Evolutionary conservation across 2,329 filamentous ascomycete species (phyloP).

Genomic region (Penicillium janthinellum): DNA sequence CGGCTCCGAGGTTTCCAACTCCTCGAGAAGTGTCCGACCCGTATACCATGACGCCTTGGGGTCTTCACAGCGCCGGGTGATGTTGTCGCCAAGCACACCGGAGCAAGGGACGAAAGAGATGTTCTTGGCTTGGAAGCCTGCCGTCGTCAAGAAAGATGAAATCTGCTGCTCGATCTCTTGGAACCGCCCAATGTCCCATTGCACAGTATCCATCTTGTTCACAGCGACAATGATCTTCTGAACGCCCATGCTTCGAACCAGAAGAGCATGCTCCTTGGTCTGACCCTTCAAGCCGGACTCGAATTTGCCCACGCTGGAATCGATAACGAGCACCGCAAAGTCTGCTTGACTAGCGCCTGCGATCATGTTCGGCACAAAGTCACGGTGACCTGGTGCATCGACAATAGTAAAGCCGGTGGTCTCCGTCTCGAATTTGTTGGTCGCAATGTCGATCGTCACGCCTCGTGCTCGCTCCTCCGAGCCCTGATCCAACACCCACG

Average conservation of each 20-base stretch:
- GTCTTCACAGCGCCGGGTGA: conserved; percentile 56
- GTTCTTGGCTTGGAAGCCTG: conserved; percentile 80
- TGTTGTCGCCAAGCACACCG: conserved; percentile 85
- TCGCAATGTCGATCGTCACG: conserved; percentile 95
- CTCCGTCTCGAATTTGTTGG: conserved; percentile 89
- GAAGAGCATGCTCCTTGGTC: conserved; percentile 87
- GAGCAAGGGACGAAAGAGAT: conserved; percentile 88
- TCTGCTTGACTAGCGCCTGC: conserved; percentile 94
- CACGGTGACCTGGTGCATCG: conserved; percentile 89
- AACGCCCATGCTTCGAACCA: conserved; percentile 88
- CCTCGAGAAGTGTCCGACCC: conserved; percentile 76
- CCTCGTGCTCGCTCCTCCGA: conserved; percentile 85
- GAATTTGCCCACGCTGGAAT: conserved; percentile 86
- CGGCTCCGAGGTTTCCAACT: conserved; percentile 80
- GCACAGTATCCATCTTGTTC: conserved; percentile 89
- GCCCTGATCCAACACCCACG: conserved; percentile 94
- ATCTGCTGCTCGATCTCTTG: conserved; percentile 83
- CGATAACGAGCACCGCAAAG: conserved; percentile 91
- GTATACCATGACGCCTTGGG: conserved; percentile 72
- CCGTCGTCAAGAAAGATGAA: conserved; percentile 75
- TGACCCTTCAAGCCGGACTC: conserved; percentile 92
- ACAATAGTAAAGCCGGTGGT: conserved; percentile 88
- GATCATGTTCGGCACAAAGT: conserved; percentile 99
- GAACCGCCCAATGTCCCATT: conserved; percentile 81
- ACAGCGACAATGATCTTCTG: conserved; percentile 85